Base-by-base conservation (phyloP, 345 rosid species). In the Populus deltoides region DNA sequence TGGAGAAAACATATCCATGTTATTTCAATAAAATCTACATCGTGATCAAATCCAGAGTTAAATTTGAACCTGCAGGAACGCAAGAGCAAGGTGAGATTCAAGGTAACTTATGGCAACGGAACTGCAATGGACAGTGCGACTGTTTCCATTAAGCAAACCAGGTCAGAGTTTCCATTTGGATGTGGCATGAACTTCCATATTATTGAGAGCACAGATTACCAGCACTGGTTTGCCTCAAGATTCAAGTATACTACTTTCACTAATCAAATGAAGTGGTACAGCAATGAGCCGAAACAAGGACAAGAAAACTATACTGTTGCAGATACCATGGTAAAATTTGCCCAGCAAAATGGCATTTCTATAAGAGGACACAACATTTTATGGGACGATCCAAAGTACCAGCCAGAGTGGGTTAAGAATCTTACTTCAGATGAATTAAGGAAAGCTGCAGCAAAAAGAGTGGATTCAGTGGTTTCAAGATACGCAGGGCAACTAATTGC, bases 231-330 rank as follows among this genome's bases (percentile, higher is more conserved):
- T 39, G 80, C 91, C 20, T 88, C 97, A 1, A 87, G 94, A 83
- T 94, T 92, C 86, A 87, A 75, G 71, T 81, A 80, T 68, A 81
- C 98, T 11, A 90, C 92, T 43, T 91, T 94, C 90, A 91, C 94
- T 68, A 94, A 92, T 31, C 93, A 88, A 78, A 94, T 94, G 97
- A 94, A 92, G 71, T 94, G 98, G 98, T 94, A 92, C 72, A 81
- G 90, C 87, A 94, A 90, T 0, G 97, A 94, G 88, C 78, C 25
- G 70, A 75, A 6, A 45, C 92, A 71, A 38, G 94, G 97, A 10
- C 67, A 35, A 8, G 97, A 89, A 80, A 87, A 94, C 88, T 94
- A 92, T 75, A 88, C 92, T 0, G 25, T 70, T 24, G 79, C 97
- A 0, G 98, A 94, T 59, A 77, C 87, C 45, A 94, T 94, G 98